A percentile compares a stretch with the other conserved stretches of the same genome.
Conservation (phyloP, 2,329 filamentous ascomycete species). For the Aspergillus spinulosporus region DNA sequence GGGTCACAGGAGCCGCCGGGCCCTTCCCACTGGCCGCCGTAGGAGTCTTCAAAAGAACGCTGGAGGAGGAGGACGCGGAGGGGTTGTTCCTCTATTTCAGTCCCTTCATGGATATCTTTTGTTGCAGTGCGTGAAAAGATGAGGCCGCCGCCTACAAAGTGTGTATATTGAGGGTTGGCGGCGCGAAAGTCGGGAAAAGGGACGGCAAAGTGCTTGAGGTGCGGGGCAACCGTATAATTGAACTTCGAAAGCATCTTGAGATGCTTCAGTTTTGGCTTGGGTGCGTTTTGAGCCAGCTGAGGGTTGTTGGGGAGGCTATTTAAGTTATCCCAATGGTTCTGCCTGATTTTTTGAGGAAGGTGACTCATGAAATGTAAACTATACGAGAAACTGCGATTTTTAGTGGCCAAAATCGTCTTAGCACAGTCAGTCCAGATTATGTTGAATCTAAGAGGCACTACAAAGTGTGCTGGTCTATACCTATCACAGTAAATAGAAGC, state of each 20-base stretch:
- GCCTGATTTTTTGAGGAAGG: neutral
- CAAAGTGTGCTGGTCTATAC: no score
- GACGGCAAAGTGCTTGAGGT: constrained; percentile 32
- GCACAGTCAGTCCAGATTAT: no score
- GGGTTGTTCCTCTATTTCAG: neutral
- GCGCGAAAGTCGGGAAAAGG: constrained; percentile 30
- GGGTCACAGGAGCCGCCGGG: constrained; percentile 53
- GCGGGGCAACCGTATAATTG: constrained; percentile 23
- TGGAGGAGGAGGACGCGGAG: constrained; percentile 47
- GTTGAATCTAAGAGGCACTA: no score
- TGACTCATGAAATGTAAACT: neutral
- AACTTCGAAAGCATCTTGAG: constrained; percentile 4
- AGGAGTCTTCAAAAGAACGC: constrained; percentile 41
- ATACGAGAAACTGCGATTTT: neutral
- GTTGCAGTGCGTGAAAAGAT: constrained; percentile 27
- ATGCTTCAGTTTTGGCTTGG: neutral
- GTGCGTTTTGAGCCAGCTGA: neutral
- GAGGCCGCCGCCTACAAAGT: constrained; percentile 32
- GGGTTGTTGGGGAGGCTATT: no score
- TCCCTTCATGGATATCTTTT: neutral
- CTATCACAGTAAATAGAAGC: no score
- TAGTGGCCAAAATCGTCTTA: no score
- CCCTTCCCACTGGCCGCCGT: constrained; percentile 50
- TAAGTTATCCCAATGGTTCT: no score
- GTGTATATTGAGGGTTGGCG: constrained; percentile 29